Evolutionary conservation across 2,329 filamentous ascomycete genomes (phyloP), one percentile per base, ranked within the genome.

Genomic region (Aspergillus fructus): DNA sequence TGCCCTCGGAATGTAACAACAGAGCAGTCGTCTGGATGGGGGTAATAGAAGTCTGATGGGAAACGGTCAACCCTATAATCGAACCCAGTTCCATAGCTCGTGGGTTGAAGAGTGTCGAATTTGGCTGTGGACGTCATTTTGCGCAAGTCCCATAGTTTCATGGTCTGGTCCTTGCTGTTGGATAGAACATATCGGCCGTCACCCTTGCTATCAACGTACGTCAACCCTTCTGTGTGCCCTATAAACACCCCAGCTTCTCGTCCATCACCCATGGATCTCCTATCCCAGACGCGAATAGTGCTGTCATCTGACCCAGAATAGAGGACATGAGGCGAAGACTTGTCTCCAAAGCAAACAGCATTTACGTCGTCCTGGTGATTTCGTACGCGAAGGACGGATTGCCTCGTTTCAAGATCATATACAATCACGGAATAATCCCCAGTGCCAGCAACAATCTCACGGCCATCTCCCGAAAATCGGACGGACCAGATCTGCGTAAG

Each of bases 261-360:
- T 33, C 84, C 82, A 60, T 85, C 77, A 23, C 80, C 83, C 78
- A 88, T 82, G 37, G 81, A 85, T 49, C 94, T 85, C 48, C 93
- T 85, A 70, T 99, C 94, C 94, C 94, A 99, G 2, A 99, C 91
- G 69, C 96, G 96, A 67, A 97, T 84, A 0, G 91, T 96, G 2
- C 90, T 88, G 70, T 99, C 94, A 69, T 99, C 94, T 0, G 92
- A 96, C 19, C 94, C 94, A 0, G 93, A 97, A 76, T 97, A 97
- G 3, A 99, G 81, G 59, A 97, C 93, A 71, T 99, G 93, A 1
- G 94, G 93, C 0, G 91, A 96, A 30, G 85, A 84, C 59, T 87
- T 87, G 74, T 97, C 93, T 1, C 92, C 94, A 68, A 96, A 97
- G 74, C 93, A 97, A 1, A 99, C 94, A 4, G 94, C 94, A 66